Conservation (phyloP, 192 early-diverging fungal species). For the Entomortierella beljakovae region DNA sequence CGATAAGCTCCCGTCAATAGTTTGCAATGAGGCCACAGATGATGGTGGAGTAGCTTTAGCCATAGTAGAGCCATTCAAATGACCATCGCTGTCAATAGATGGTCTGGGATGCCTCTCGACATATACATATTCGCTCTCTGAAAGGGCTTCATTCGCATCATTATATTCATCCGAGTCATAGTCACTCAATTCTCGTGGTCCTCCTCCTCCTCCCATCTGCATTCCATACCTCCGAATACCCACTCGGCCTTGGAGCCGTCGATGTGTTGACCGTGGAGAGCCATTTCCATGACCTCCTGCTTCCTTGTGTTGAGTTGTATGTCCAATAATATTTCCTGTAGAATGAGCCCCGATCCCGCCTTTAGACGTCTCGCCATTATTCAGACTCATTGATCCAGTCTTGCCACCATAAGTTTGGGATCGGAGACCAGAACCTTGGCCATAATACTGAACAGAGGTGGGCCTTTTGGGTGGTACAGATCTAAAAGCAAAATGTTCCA, state of each 20-base stretch:
- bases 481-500: conserved; percentile 86
- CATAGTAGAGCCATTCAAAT: background rate
- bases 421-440: background rate
- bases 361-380: conserved; percentile 10
- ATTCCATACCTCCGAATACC: conserved; percentile 46
- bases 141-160: conserved; percentile 43
- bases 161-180: conserved; percentile 52
- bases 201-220: conserved; percentile 45
- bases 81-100: conserved; percentile 4
- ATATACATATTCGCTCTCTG: conserved; percentile 44
- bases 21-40: conserved; percentile 6
- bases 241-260: conserved; percentile 35
- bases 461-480: conserved; percentile 60
- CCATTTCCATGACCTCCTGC: conserved; percentile 24
- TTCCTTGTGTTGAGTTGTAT: conserved; percentile 8
- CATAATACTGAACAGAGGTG: conserved; percentile 40
- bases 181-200: conserved; percentile 43
- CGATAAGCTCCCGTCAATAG: background rate
- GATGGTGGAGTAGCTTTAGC: background rate
- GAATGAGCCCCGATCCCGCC: conserved; percentile 12
- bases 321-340: conserved; percentile 7
- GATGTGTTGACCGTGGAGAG: conserved; percentile 42
- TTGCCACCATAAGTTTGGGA: conserved; percentile 19
- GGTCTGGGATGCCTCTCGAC: conserved; percentile 20
- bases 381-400: conserved; percentile 24